Evolutionary conservation across 805 yeast species (phyloP).

Genomic region (Spathaspora hagerdaliae): DNA sequence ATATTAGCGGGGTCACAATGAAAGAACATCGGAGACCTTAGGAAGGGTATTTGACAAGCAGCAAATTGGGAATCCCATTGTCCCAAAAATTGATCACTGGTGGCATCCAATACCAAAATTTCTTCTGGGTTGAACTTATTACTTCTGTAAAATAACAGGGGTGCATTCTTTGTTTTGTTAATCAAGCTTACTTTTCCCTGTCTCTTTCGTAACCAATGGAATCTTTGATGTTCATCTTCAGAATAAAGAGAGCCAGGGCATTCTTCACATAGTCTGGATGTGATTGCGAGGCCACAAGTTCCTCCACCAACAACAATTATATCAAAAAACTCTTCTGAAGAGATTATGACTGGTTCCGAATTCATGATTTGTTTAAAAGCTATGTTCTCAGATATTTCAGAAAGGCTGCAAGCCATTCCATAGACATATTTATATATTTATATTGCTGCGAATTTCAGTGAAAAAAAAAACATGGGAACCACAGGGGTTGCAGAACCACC

Average conservation of each 20-base stretch:
- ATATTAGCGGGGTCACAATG: constrained; percentile 43
- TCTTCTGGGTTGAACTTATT: constrained; percentile 18
- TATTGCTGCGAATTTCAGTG: not conserved
- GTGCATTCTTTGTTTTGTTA: constrained; percentile 11
- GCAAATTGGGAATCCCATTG: constrained; percentile 44
- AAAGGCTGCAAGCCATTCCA: no score
- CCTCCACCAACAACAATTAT: constrained; percentile 45
- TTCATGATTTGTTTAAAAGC: not conserved
- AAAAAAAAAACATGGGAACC: not conserved
- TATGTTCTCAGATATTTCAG: no score
- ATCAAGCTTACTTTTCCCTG: constrained; percentile 24
- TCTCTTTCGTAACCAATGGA: constrained; percentile 40
- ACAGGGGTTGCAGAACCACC: not conserved
- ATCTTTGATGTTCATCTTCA: constrained; percentile 45
- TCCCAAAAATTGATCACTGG: constrained; percentile 29
- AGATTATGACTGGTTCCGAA: constrained; percentile 4
- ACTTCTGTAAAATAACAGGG: not conserved
- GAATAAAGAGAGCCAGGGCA: constrained; percentile 41
- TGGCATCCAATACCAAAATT: constrained; percentile 35
- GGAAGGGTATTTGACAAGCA: constrained; percentile 37
- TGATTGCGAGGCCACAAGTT: constrained; percentile 40
- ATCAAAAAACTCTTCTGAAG: constrained; percentile 23
- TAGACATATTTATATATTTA: not conserved
- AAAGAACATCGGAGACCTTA: constrained; percentile 47
- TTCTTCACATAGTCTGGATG: constrained; percentile 40